A percentile compares a stretch with the other conserved stretches of the same genome.
Evolutionary conservation across 495 filamentous ascomycete genomes (phyloP).

Genomic region (Penicillium alfredii): DNA sequence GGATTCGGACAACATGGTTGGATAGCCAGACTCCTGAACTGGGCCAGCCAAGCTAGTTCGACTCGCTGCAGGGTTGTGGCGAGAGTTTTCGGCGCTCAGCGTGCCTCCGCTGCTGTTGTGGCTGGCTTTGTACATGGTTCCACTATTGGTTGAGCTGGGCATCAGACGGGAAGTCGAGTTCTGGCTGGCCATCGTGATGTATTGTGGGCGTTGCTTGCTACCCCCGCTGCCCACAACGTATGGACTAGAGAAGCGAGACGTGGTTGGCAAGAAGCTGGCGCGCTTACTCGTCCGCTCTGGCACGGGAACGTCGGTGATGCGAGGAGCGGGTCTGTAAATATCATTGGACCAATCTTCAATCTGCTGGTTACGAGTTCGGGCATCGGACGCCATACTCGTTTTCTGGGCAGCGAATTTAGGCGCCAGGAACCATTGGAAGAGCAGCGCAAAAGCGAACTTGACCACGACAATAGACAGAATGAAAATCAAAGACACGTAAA

Average conservation of each 20-base stretch:
- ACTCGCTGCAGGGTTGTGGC: conserved; percentile 38
- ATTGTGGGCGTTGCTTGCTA: conserved; percentile 47
- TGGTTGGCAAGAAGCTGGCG: conserved; percentile 71
- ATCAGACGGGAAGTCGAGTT: conserved; percentile 70
- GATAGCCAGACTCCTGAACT: conserved; percentile 40
- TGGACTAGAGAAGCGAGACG: conserved; percentile 90
- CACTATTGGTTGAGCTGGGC: conserved; percentile 44
- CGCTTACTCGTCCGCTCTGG: conserved; percentile 73
- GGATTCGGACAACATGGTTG: conserved; percentile 52
- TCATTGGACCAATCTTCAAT: conserved; percentile 99
- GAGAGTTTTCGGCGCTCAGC: conserved; percentile 40
- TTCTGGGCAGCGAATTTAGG: conserved; percentile 72
- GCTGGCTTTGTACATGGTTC: conserved; percentile 61
- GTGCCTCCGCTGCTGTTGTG: conserved; percentile 63
- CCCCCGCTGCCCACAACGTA: conserved; percentile 61
- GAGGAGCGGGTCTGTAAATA: conserved; percentile 85
- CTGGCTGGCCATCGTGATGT: conserved; percentile 96
- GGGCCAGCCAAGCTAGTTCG: conserved; percentile 46
- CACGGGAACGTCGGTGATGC: conserved; percentile 61
- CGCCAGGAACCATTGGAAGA: conserved; percentile 94
- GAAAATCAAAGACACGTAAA: conserved; percentile 89
- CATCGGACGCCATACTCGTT: conserved; percentile 62
- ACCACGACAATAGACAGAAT: conserved; percentile 84
- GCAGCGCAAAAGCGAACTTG: conserved; percentile 82
- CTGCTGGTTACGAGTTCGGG: conserved; percentile 77